Conservation (phyloP, 441 rosid genomes). For the Jatropha podagrica region DNA sequence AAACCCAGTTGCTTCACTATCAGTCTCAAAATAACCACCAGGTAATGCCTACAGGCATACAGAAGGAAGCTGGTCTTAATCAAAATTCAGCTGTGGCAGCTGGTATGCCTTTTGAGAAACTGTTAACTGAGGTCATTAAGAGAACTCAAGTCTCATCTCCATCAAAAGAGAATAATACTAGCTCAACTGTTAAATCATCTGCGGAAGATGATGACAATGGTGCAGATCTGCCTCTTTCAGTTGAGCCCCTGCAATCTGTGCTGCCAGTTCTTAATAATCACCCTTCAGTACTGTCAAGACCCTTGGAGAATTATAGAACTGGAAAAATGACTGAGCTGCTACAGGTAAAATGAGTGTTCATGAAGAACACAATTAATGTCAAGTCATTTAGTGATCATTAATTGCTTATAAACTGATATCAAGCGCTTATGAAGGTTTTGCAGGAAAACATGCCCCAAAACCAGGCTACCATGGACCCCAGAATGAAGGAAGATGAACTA, state of each 20-base stretch:
- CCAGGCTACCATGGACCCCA: constrained; percentile 29
- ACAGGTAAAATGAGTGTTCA: constrained; percentile 47
- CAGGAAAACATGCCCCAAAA: constrained; percentile 73
- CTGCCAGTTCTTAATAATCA: constrained; percentile 40
- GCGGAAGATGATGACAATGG: constrained; percentile 32
- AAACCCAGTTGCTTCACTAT: constrained; percentile 27
- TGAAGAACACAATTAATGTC: constrained; percentile 3
- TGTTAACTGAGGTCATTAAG: constrained; percentile 55
- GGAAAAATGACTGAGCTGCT: constrained; percentile 81
- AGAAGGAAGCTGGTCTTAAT: constrained; percentile 28
- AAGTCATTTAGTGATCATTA: background rate
- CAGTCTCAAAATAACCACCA: constrained; percentile 28
- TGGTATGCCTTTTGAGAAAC: constrained; percentile 57
- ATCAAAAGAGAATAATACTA: constrained; percentile 34
- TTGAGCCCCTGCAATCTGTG: constrained; percentile 68
- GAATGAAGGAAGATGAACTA: background rate
- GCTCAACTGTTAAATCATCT: constrained; percentile 24
- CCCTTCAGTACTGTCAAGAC: constrained; percentile 40
- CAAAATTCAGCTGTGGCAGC: constrained; percentile 24
- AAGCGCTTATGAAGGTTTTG: constrained; percentile 51
- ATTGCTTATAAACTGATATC: constrained; percentile 7
- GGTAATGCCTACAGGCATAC: constrained; percentile 26
- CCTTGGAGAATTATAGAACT: constrained; percentile 47
- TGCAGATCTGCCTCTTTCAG: constrained; percentile 49
- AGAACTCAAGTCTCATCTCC: constrained; percentile 40